These are phyloP conservation scores for Castanopsis chinensis DNA, from an alignment of 306 rosid species.

Conservation along the genomic window DNA sequence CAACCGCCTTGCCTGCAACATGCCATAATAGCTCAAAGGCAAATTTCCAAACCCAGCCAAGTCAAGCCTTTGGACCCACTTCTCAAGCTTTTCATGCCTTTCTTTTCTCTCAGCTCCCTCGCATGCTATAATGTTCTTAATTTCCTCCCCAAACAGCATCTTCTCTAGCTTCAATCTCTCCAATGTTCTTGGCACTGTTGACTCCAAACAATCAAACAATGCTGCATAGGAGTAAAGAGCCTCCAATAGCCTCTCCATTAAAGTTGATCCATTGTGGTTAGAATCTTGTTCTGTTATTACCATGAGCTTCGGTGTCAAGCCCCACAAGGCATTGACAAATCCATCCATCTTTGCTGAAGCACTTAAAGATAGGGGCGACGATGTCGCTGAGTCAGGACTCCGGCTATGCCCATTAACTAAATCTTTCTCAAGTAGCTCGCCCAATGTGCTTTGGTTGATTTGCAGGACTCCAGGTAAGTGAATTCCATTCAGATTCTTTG, in stretches of 20 bases:
- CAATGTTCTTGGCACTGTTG: slow-evolving; percentile 62
- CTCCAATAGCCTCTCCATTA: slow-evolving; percentile 81
- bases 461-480: slow-evolving; percentile 44
- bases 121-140: slow-evolving; percentile 82
- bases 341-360: slow-evolving; percentile 46
- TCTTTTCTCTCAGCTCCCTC: slow-evolving; percentile 85
- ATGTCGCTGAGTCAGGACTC: slow-evolving; percentile 71
- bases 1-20: slow-evolving; percentile 67
- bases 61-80: slow-evolving; percentile 75
- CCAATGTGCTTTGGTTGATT: slow-evolving; percentile 49
- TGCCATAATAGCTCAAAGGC: slow-evolving; percentile 62
- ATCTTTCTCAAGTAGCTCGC: slow-evolving; percentile 71
- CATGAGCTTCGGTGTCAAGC: slow-evolving; percentile 75
- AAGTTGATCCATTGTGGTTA: slow-evolving; percentile 70
- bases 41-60: slow-evolving; percentile 58
- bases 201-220: slow-evolving; percentile 83
- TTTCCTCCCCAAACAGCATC: slow-evolving; percentile 87
- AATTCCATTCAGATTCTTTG: slow-evolving; percentile 43
- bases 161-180: slow-evolving; percentile 87
- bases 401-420: slow-evolving; percentile 54
- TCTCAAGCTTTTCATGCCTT: slow-evolving; percentile 77
- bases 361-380: slow-evolving; percentile 47
- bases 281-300: slow-evolving; percentile 80
- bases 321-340: slow-evolving; percentile 75
- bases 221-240: slow-evolving; percentile 84